phyloP scores from a whole-genome alignment of 176 grass and related monocot genomes.

The Secale cereale region DNA sequence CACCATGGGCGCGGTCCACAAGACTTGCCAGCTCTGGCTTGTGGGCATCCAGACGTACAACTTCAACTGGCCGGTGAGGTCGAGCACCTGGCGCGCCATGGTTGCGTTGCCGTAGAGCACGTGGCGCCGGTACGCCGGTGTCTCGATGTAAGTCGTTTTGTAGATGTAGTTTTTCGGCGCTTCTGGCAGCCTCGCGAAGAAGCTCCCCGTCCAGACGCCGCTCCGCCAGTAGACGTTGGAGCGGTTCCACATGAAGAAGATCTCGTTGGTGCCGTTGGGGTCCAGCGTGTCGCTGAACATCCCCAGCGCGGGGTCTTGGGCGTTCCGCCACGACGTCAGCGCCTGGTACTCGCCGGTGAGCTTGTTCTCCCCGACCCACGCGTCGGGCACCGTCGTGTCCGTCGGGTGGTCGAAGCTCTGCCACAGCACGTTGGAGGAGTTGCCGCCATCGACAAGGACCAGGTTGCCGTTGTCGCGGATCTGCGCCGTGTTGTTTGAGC shows the following conservation, averaged over 20 bases:
- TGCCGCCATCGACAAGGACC: constrained; percentile 11
- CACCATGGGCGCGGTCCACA: constrained; percentile 19
- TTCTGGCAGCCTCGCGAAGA: constrained; percentile 26
- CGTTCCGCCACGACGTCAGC: constrained; percentile 15
- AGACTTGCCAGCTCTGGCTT: constrained; percentile 8
- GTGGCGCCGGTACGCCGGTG: constrained; percentile 2
- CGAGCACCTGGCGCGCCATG: constrained; percentile 32
- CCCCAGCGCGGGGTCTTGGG: constrained; percentile 33
- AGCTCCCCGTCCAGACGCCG: constrained; percentile 27
- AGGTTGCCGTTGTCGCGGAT: constrained; percentile 36
- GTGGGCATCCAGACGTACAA: constrained; percentile 10
- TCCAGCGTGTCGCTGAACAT: constrained; percentile 19
- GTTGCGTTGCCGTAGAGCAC: constrained; percentile 32
- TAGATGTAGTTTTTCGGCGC: constrained; percentile 16
- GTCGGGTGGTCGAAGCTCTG: constrained; percentile 33
- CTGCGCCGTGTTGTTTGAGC: neutral
- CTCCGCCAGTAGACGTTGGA: constrained; percentile 24
- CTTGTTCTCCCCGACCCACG: constrained; percentile 34
- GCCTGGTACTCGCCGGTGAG: neutral
- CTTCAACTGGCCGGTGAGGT: constrained; percentile 31
- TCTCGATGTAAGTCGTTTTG: constrained; percentile 25
- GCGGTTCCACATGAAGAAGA: constrained; percentile 31
- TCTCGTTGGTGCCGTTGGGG: constrained; percentile 3
- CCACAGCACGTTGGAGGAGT: constrained; percentile 31
- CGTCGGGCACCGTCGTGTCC: neutral